Conservation (phyloP, 371 early-diverging fungal species). For the Sanchytrium tribonematis region DNA sequence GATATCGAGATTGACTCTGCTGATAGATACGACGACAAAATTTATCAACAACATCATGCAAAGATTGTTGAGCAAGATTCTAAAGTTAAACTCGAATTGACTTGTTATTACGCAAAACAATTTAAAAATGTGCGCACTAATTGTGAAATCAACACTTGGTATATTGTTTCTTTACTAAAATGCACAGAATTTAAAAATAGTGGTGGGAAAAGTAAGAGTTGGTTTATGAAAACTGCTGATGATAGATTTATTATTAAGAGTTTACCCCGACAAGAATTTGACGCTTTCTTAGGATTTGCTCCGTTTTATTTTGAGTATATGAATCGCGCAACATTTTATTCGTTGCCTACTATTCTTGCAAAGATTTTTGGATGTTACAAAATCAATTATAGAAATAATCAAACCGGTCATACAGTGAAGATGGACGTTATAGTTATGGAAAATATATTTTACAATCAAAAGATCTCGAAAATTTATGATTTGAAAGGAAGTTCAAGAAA, state of each 20-base stretch:
- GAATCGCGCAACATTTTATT: conserved; percentile 22
- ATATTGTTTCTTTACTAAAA: background rate
- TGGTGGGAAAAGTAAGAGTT: background rate
- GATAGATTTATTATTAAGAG: conserved; percentile 73
- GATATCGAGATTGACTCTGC: background rate
- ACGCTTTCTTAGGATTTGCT: conserved; percentile 64
- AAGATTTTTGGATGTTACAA: conserved; percentile 79
- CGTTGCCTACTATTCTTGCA: conserved; percentile 54
- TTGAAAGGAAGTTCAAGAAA: conserved; percentile 80
- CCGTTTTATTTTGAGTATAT: conserved; percentile 71
- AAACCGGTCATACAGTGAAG: conserved; percentile 42
- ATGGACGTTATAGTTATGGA: conserved; percentile 84
- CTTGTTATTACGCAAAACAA: background rate
- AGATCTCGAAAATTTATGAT: conserved; percentile 50
- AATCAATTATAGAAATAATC: conserved; percentile 47
- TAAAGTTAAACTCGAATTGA: background rate
- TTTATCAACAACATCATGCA: background rate
- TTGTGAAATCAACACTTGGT: background rate
- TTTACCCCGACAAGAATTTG: conserved; percentile 50
- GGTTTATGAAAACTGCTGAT: conserved; percentile 19
- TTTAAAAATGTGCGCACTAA: background rate
- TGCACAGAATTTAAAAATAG: background rate
- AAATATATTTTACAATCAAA: conserved; percentile 58
- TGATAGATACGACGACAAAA: background rate
- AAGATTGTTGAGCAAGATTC: background rate